These are phyloP conservation scores for Euphorbia lathyris DNA, from an alignment of 345 rosid species.

Conservation along the genomic window DNA sequence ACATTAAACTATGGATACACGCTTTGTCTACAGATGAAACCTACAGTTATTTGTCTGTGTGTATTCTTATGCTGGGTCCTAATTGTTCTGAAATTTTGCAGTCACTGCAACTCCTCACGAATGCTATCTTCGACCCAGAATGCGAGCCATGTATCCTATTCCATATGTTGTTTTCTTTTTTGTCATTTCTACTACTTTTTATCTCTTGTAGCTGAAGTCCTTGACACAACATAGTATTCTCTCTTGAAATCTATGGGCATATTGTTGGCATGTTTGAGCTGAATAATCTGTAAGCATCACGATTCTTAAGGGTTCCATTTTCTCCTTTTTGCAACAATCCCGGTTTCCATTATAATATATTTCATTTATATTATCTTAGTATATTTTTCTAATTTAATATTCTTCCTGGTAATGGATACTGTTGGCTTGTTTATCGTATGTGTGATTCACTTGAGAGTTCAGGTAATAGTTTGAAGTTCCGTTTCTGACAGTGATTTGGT, in stretches of 20 bases:
- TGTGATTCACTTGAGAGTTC: slow-evolving; percentile 14
- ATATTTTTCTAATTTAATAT: too few species aligned
- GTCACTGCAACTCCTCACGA: slow-evolving; percentile 82
- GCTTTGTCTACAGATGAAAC: slow-evolving; percentile 4
- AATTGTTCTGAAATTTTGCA: slow-evolving; percentile 30
- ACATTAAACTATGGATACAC: not conserved
- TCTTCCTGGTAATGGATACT: not conserved
- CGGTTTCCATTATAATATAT: not conserved
- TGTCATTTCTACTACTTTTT: not conserved
- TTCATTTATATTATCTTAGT: too few species aligned
- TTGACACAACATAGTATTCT: slow-evolving; percentile 71
- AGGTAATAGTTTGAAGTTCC: slow-evolving; percentile 22
- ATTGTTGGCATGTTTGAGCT: slow-evolving; percentile 95
- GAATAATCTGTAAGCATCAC: slow-evolving; percentile 78
- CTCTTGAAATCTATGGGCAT: slow-evolving; percentile 85
- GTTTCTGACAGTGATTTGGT: slow-evolving; percentile 73
- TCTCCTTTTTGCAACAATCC: not conserved
- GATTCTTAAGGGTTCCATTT: slow-evolving; percentile 2
- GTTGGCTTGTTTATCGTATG: slow-evolving; percentile 1
- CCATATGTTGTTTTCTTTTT: slow-evolving; percentile 3
- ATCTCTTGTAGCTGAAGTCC: slow-evolving; percentile 30
- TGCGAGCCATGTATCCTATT: slow-evolving; percentile 81
- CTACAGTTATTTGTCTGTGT: not conserved
- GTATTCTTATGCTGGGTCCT: not conserved
- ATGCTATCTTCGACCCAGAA: slow-evolving; percentile 69